Evolutionary conservation across 805 yeast species (phyloP), one percentile per base, ranked within the genome.

Genomic region (Candida nitratophila): DNA sequence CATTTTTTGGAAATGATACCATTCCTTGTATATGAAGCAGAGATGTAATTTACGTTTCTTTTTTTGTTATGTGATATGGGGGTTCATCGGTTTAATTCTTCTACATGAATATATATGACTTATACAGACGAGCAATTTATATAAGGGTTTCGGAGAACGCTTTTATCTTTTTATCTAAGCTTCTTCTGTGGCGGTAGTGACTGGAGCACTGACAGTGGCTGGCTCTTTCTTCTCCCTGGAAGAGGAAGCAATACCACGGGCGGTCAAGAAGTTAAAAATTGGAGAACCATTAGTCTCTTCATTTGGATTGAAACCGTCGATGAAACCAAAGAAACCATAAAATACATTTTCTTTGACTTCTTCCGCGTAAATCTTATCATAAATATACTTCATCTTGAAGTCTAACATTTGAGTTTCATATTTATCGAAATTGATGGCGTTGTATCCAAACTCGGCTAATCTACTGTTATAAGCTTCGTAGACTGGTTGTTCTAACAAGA

Each of bases 331-430:
- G 59, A 93, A 91, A 1, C 96, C 95, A 50, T 88, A 82, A 67
- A 86, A 90, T 4, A 83, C 84, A 57, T 89, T 87, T 55, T 89
- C 97, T 56, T 79, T 78, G 38, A 78, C 83, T 63, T 93, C 99
- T 64, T 90, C 96, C 37, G 77, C 80, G 59, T 91, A 91, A 47
- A 93, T 89, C 63, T 89, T 87, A 57, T 90, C 96, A 61, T 93
- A 93, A 50, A 93, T 91, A 63, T 74, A 82, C 60, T 82, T 83
- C 78, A 77, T 79, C 69, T 93, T 93, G 73, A 93, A 91, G 1
- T 69, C 86, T 48, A 84, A 85, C 80, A 93, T 89, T 55, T 85
- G 81, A 19, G 69, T 65, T 47, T 76, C 76, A 61, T 74, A 87
- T 44, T 73, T 71, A 5, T 74, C 73, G 56, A 90, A 93, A 31